These are phyloP conservation scores for Capsella rubella DNA, from an alignment of 441 rosid species.

Conservation along the genomic window DNA sequence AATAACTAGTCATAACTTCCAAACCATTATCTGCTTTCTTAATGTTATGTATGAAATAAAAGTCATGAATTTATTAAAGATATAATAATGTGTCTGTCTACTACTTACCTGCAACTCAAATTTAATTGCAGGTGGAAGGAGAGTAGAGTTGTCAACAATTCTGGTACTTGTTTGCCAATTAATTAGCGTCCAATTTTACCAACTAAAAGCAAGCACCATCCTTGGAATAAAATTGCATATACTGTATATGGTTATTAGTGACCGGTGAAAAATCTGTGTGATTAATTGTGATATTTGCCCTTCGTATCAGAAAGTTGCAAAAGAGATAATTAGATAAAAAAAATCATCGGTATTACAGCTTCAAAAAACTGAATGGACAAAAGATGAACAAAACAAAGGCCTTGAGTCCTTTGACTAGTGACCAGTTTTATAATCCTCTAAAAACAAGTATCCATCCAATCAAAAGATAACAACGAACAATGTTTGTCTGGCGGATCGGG, in stretches of 20 bases:
- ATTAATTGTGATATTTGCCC: background rate
- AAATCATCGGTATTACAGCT: no score
- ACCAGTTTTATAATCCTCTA: no score
- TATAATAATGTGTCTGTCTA: conserved; percentile 12
- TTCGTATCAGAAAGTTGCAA: background rate
- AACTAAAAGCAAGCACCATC: background rate
- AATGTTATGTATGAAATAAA: conserved; percentile 18
- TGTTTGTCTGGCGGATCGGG: no score
- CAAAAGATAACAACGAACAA: no score
- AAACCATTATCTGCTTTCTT: conserved; percentile 35
- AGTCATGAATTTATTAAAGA: conserved; percentile 18
- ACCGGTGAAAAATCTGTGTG: conserved; percentile 6
- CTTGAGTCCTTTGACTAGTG: no score
- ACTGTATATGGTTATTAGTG: conserved; percentile 21
- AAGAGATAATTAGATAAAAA: no score
- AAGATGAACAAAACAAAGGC: no score
- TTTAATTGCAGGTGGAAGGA: conserved; percentile 24
- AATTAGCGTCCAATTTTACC: conserved; percentile 16
- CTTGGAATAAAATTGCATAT: background rate
- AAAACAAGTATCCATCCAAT: no score
- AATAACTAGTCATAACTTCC: conserved; percentile 30
- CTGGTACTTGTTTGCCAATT: conserved; percentile 30
- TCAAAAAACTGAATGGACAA: no score
- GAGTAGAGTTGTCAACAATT: conserved; percentile 27
- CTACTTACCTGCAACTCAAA: conserved; percentile 22